phyloP scores from a whole-genome alignment of 164 flowering plant species.

The Macadamia tetraphylla region DNA sequence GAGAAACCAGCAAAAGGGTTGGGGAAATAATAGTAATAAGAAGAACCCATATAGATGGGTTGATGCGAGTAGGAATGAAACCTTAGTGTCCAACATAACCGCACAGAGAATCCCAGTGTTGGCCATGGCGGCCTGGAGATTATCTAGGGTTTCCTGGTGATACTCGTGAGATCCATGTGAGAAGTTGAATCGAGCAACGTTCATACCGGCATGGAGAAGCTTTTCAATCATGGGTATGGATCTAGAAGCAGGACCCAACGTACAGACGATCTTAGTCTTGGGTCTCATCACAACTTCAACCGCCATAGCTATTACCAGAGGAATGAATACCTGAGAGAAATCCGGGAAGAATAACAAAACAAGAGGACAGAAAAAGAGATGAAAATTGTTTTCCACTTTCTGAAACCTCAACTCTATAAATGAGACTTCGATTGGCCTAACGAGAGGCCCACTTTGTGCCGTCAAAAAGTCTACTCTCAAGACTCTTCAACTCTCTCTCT shows the following conservation, averaged over 20 bases:
- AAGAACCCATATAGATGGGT: not conserved
- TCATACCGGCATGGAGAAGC: not conserved
- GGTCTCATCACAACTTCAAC: not conserved
- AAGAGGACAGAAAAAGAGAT: no score
- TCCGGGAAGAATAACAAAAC: no score
- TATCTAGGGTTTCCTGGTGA: not conserved
- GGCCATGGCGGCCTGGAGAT: not conserved
- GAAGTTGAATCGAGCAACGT: slow-evolving; percentile 1
- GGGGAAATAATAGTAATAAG: not conserved
- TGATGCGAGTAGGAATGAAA: not conserved
- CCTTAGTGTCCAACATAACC: not conserved
- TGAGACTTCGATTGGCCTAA: no score
- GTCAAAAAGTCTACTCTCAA: no score
- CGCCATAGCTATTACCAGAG: not conserved
- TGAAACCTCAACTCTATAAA: no score
- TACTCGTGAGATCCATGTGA: not conserved
- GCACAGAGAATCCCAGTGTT: not conserved
- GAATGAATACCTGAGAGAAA: no score
- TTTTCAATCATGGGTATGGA: not conserved
- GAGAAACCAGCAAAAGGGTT: no score
- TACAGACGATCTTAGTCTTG: not conserved
- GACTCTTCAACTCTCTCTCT: no score
- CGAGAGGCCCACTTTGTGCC: no score
- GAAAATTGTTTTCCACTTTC: no score
- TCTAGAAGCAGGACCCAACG: not conserved